Evolutionary conservation across 139 green algal genomes (phyloP), one percentile per base, ranked within the genome.

Genomic region (Chlamydomonas eustigma): DNA sequence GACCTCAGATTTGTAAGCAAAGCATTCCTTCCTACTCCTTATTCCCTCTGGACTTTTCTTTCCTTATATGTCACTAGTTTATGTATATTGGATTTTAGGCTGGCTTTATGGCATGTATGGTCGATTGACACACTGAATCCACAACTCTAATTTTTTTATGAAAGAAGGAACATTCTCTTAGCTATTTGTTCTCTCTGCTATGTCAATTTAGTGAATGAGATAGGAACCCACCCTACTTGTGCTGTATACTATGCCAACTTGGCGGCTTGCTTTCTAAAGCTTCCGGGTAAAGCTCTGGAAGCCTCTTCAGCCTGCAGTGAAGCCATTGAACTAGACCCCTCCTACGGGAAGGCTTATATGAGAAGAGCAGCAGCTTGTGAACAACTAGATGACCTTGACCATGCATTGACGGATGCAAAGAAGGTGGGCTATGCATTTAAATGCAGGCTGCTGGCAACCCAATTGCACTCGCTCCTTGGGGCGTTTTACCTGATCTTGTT

Each of bases 341-440:
- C 58, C 25, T 70, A 70, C 58, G 34, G 58, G 25, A 39, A 74
- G 77, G 95, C 90, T 25, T 72, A 93, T 37, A 80, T 93, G 75
- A 86, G 95, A 25, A 83, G 95, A 0, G 73, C 67, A 3, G 77
- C 80, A 5, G 93, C 94, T 0, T 88, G 92, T 50, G 89, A 97
- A 72, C 71, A 84, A 67, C 78, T 97, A 51, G 90, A 96, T 4
- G 88, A 98, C 18, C 51, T 92, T 33, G 91, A 98, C 39, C 81
- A 86, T 28, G 93, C 95, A 0, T 78, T 97, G 25, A 51, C 74
- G 38, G 94, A 97, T 77, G 75, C 81, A 3, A 74, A 90, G 33
- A 78, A 78, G 64, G 73, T 83, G 37, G 36, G 77, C 2, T 24
- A 0, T 66, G 25, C 28, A 31, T 33, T 70, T 18, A 18, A 70